Percentiles rank a stretch among this genome's conserved stretches.
phyloP scores from a whole-genome alignment of 2,329 filamentous ascomycete species.

The Penicillium sp. region DNA sequence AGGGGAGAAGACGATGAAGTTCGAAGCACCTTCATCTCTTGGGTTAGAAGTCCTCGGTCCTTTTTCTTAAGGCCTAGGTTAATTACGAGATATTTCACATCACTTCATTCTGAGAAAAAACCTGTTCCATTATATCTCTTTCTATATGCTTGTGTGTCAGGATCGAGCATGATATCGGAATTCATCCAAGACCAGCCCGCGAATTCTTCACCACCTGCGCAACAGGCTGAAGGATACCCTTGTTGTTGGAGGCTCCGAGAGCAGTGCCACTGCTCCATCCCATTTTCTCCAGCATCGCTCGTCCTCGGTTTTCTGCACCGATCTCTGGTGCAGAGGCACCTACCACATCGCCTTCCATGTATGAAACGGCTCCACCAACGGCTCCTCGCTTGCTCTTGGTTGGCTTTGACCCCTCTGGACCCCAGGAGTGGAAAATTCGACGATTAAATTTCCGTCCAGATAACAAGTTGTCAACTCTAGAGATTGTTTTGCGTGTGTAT shows the following conservation, averaged over 20 bases:
- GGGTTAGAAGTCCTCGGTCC: neutral
- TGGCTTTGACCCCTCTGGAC: constrained; percentile 19
- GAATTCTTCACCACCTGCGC: constrained; percentile 81
- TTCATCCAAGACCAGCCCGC: constrained; percentile 72
- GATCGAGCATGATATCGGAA: neutral
- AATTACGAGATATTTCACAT: neutral
- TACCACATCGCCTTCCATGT: constrained; percentile 83
- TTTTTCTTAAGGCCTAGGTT: neutral
- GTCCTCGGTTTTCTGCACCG: constrained; percentile 75
- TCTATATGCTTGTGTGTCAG: neutral
- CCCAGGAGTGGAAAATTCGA: constrained; percentile 26
- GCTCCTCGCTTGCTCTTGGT: constrained; percentile 35
- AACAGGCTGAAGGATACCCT: constrained; percentile 84
- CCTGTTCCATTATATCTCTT: neutral
- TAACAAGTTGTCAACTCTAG: constrained; percentile 43
- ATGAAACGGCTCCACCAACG: constrained; percentile 52
- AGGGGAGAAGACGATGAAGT: constrained; percentile 4
- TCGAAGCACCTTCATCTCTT: neutral
- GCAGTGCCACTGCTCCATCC: constrained; percentile 87
- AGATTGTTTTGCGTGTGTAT: constrained; percentile 58
- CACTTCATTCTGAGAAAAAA: neutral
- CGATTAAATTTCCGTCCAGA: constrained; percentile 33
- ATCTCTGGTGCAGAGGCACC: constrained; percentile 82
- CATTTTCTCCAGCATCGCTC: constrained; percentile 93
- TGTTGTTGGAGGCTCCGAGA: constrained; percentile 76